Base-by-base conservation (phyloP, 228 moss, liverwort and hornwort genomes). In the Sphagnum magellanicum region DNA sequence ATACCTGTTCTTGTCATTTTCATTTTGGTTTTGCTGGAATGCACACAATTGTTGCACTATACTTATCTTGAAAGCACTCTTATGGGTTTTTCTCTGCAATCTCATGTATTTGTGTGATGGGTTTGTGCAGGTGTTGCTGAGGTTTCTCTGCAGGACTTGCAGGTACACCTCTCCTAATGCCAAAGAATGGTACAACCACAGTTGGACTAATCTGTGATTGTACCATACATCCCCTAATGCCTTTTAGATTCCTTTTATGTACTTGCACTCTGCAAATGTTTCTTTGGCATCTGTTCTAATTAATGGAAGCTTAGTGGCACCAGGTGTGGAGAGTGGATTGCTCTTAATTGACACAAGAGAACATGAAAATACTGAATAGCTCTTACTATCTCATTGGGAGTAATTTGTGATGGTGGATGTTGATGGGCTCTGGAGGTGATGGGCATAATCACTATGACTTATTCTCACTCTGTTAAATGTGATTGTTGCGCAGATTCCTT, bases 1-100 rank as follows among this genome's bases (percentile, higher is more conserved):
- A 60, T 16, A 32, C 32, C 32, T 32, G 32, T 32, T 32, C 32
- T 32, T 32, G 32, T 32, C 32, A 32, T 32, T 32, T 32, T 32
- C 32, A 32, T 32, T 32, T 32, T 32, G 32, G 32, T 32, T 32
- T 32, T 32, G 32, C 13, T 60, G 13, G 13, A n/a, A 14, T 60
- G 14, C 7, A 60, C 7, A 16, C 5, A 59, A 16, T 60, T 64
- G 9, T 48, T 10, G 48, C n/a, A 6, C 50, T 48, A 73, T 81
- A 81, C 81, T 71, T 75, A 79, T 68, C 85, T 81, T 70, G 82
- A 81, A 51, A 85, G 81, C 58, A 81, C 85, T 11, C 73, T 73
- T 72, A 55, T 7, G 50, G 61, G 7, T 5, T 61, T 13, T 7
- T 61, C 61, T 9, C 16, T 9, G 8, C 16, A 16, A 5, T 8